Evolutionary conservation across 2,329 filamentous ascomycete species (phyloP), one percentile per base, ranked within the genome.

Genomic region (Diaporthe caulivora): DNA sequence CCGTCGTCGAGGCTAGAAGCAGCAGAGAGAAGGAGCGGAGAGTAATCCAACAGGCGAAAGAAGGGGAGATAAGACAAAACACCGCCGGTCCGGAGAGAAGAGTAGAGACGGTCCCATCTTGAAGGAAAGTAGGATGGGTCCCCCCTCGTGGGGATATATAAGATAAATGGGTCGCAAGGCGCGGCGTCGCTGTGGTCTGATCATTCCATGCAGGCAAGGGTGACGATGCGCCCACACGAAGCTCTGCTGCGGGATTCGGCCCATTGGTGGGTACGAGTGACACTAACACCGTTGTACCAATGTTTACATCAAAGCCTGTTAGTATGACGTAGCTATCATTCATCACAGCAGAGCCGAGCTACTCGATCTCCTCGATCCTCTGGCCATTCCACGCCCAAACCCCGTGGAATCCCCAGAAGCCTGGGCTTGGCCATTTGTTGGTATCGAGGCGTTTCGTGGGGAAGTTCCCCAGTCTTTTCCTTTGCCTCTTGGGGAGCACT

Each of bases 161-260:
- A 47, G 24, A 67, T 70, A 60, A 58, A 70, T 70, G 67, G 67
- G 67, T 49, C 67, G 40, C 44, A 70, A n/a, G 54, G 26, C 11
- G 49, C 60, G 44, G 26, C 60, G 53, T 40, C 49, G 44, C 42
- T 70, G 42, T 51, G 68, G 68, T 37, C 47, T 67, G 62, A 67
- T 67, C 62, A 53, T 67, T 67, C 62, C 62, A 67, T 67, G 53
- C 67, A 49, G 53, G 53, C 67, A 53, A 71, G 68, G 68, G 57
- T 71, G 68, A 71, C 68, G 57, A 51, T 37, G 31, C 68, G 40
- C 55, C 44, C 68, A 53, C 31, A 71, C 55, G 40, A 51, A 71
- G 53, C 42, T 57, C 29, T 29, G 68, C 29, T 29, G 62, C 62
- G 62, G 62, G 31, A 40, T 53, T 67, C 62, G 62, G 62, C 62